Evolutionary conservation across 2,329 filamentous ascomycete genomes (phyloP), one percentile per base, ranked within the genome.

Genomic region (Fusarium sp.): DNA sequence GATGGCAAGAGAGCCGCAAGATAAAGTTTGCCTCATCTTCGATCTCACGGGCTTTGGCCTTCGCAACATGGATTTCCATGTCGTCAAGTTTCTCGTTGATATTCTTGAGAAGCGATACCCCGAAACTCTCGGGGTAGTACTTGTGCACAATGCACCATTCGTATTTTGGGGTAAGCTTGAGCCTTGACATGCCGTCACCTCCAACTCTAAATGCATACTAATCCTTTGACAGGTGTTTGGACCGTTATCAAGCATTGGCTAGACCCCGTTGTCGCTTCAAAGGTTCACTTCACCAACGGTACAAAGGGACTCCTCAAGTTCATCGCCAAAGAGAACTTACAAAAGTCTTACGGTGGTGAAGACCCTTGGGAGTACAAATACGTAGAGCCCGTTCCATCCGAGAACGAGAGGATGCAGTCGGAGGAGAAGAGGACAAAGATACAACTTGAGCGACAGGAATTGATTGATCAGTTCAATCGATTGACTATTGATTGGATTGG

Each of bases 31-130:
- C 33, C 66, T 94, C 62, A 80, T 93, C 56, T 93, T 94, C 76
- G 92, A 94, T 79, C 90, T 93, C 87, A 91, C 86, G 11, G 85
- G 88, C 67, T 93, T 93, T 77, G 87, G 87, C 17, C 83, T 93
- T 78, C 86, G 89, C 14, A 93, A 94, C 80, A 93, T 94, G 86
- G 92, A 94, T 79, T 93, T 93, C 78, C 86, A 89, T 0, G 91
- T 91, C 1, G 90, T 93, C 55, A 93, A 92, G 73, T 93, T 93
- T 82, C 91, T 94, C 83, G 92, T 93, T 80, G 92, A 93, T 73
- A 91, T 91, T 76, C 92, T 94, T 74, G 92, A 94, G 81, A 91
- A 92, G 52, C 92, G 93, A 76, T 94, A 93, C 75, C 92, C 92
- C 3, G 92, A 94, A 78, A 92, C 89, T 1, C 83, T 94, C 4